These are phyloP conservation scores for Fusarium denticulatum DNA, from an alignment of 2,329 filamentous ascomycete genomes.

Conservation along the genomic window DNA sequence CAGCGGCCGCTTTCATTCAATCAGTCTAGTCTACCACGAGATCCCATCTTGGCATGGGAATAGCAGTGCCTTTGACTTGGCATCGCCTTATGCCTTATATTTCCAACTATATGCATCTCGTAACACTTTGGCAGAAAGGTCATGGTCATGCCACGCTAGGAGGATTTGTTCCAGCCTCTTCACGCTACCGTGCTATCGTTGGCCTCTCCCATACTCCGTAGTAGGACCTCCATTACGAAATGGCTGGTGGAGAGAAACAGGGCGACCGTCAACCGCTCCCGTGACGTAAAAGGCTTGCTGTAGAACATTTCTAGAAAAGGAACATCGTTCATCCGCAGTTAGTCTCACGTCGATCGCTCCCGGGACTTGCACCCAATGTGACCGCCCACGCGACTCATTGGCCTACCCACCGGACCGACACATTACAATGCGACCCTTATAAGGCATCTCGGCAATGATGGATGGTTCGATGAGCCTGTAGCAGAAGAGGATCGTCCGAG, in stretches of 20 bases:
- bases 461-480: conserved; percentile 23
- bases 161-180: neutral
- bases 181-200: too few species aligned
- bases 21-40: neutral
- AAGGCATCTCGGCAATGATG: neutral
- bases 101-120: neutral
- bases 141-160: neutral
- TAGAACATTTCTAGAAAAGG: conserved; percentile 35
- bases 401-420: conserved; percentile 17
- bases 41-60: conserved; percentile 16
- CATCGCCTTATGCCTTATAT: neutral
- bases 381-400: neutral
- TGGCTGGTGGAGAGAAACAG: neutral
- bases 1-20: neutral
- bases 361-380: neutral
- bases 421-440: neutral
- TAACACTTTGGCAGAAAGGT: neutral
- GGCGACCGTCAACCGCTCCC: conserved; percentile 5
- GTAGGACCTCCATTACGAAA: neutral
- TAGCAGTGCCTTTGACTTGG: neutral
- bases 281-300: conserved; percentile 21
- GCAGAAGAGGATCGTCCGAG: neutral
- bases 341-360: conserved; percentile 15
- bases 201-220: too few species aligned
- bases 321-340: conserved; percentile 11